These are phyloP conservation scores for Torulaspora indica DNA, from an alignment of 805 yeast genomes.

Conservation along the genomic window DNA sequence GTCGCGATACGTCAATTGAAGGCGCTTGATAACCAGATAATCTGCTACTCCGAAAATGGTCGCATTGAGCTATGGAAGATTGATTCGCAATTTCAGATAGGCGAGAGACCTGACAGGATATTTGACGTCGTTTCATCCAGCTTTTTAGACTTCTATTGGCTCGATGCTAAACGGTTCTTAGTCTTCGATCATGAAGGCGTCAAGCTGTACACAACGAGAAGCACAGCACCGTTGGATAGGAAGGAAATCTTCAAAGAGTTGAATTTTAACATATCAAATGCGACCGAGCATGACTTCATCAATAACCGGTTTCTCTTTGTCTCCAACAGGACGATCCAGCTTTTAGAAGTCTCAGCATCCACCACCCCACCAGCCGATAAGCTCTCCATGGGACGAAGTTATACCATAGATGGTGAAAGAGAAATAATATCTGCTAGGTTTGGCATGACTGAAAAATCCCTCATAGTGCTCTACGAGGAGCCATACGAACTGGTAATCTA, in stretches of 20 bases:
- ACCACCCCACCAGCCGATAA: slow-evolving; percentile 1
- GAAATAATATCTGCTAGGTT: slow-evolving; percentile 20
- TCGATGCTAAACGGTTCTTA: slow-evolving; percentile 20
- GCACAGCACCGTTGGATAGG: slow-evolving; percentile 12
- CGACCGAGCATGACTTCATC: slow-evolving; percentile 26
- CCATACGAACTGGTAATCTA: slow-evolving; percentile 28
- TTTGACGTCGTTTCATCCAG: slow-evolving; percentile 16
- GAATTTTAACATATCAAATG: slow-evolving; percentile 12
- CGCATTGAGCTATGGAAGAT: slow-evolving; percentile 16
- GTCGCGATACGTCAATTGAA: slow-evolving; percentile 7
- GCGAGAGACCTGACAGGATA: slow-evolving; percentile 13
- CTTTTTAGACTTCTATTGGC: slow-evolving; percentile 26
- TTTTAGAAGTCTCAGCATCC: slow-evolving; percentile 9
- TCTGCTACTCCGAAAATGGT: slow-evolving; percentile 11
- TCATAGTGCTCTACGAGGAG: slow-evolving; percentile 23
- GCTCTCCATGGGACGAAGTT: slow-evolving; percentile 15
- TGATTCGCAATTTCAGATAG: slow-evolving; percentile 13
- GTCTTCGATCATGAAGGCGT: slow-evolving; percentile 23
- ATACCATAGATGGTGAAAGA: slow-evolving; percentile 11
- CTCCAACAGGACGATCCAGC: slow-evolving; percentile 11
- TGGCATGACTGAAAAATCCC: slow-evolving; percentile 35
- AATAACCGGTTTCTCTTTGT: slow-evolving; percentile 31
- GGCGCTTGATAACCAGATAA: slow-evolving; percentile 9
- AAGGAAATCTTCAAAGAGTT: slow-evolving; percentile 13
- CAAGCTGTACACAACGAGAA: slow-evolving; percentile 17